These are phyloP conservation scores for Radiomyces spectabilis DNA, from an alignment of 192 early-diverging fungal genomes.

Conservation along the genomic window DNA sequence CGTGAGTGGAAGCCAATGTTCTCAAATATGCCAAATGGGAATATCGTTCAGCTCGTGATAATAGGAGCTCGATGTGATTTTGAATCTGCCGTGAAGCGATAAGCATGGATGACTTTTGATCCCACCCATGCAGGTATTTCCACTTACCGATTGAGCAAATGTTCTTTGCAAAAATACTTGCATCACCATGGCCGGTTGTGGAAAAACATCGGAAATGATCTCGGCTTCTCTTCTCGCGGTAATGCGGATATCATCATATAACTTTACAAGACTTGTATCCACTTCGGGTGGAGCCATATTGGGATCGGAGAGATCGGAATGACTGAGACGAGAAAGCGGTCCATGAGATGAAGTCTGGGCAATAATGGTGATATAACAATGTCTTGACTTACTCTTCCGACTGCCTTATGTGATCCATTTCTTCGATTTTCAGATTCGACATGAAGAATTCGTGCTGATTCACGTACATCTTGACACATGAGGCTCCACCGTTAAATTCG, in stretches of 20 bases:
- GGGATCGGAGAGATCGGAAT: constrained; percentile 43
- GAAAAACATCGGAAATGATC: constrained; percentile 90
- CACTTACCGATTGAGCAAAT: constrained; percentile 87
- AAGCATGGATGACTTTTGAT: background rate
- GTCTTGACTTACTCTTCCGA: constrained; percentile 25
- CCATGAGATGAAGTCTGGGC: too few species aligned
- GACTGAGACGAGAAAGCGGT: too few species aligned
- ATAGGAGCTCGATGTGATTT: constrained; percentile 76
- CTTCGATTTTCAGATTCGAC: constrained; percentile 60
- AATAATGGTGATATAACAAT: too few species aligned
- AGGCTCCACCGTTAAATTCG: constrained; percentile 95
- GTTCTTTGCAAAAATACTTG: constrained; percentile 91
- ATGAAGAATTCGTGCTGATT: constrained; percentile 98
- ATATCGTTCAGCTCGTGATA: constrained; percentile 59
- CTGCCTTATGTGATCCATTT: constrained; percentile 35
- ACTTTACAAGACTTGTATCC: constrained; percentile 60
- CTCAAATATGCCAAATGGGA: constrained; percentile 80
- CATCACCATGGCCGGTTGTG: constrained; percentile 83
- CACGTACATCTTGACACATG: constrained; percentile 90
- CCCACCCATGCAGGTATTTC: background rate
- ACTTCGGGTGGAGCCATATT: constrained; percentile 49
- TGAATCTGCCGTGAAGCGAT: constrained; percentile 58
- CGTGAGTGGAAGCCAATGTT: constrained; percentile 62
- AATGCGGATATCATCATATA: constrained; percentile 80
- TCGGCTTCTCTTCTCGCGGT: constrained; percentile 84